A percentile compares a stretch with the other conserved stretches of the same genome.
phyloP scores from a whole-genome alignment of 2,329 filamentous ascomycete species.

The Nannizzia gypsea region DNA sequence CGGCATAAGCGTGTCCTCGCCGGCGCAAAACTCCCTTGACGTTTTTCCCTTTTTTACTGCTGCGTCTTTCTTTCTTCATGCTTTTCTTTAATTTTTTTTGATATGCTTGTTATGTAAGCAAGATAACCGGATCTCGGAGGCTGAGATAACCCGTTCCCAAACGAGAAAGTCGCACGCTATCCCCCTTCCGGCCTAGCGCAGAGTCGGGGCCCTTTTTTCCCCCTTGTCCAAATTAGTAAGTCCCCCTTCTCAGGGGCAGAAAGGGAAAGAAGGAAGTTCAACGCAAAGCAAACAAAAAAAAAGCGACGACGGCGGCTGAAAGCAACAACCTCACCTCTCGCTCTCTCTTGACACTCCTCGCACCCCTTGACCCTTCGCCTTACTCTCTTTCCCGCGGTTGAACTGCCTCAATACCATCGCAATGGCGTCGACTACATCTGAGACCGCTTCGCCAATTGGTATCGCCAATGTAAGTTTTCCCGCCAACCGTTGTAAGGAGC shows the following conservation, averaged over 20 bases:
- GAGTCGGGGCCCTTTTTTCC: conserved; percentile 17
- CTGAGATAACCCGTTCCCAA: conserved; percentile 20
- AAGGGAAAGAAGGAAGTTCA: conserved; percentile 4
- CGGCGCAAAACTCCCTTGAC: conserved; percentile 1
- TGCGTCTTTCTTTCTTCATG: background rate
- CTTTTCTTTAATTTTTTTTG: background rate
- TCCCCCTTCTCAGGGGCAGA: conserved; percentile 23
- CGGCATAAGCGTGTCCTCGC: background rate
- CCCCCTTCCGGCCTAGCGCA: conserved; percentile 20
- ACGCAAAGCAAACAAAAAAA: conserved; percentile 12
- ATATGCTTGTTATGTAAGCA: background rate
- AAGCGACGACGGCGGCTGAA: conserved; percentile 4
- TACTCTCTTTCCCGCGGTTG: conserved; percentile 5
- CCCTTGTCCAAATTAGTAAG: conserved; percentile 16
- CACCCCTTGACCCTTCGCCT: background rate
- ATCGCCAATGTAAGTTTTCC: conserved; percentile 54
- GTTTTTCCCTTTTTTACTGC: background rate
- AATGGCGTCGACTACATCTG: conserved; percentile 28
- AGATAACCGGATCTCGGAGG: conserved; percentile 2
- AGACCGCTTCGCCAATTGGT: conserved; percentile 56
- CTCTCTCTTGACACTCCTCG: conserved; percentile 8
- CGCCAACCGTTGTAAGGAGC: background rate
- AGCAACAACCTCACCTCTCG: conserved; percentile 8
- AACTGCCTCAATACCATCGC: background rate
- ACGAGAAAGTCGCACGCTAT: conserved; percentile 15